phyloP scores from a whole-genome alignment of 2,329 filamentous ascomycete species.

The Rugonectria rugulosa region DNA sequence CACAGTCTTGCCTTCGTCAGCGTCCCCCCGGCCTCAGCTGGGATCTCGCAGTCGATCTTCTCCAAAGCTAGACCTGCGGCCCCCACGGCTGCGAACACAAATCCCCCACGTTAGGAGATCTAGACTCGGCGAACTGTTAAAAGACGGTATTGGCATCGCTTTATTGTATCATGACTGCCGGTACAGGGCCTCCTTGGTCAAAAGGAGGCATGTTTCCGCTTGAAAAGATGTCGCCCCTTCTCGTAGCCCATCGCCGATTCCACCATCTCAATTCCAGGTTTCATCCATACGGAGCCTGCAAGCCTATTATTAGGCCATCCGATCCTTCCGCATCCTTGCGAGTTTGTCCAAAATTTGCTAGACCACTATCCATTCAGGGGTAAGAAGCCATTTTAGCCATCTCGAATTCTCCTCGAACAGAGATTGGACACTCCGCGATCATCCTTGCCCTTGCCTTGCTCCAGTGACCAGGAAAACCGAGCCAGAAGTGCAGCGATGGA shows the following conservation, averaged over 20 bases:
- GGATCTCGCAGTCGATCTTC: slow-evolving; percentile 14
- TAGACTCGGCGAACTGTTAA: not conserved
- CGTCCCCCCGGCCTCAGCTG: slow-evolving; percentile 12
- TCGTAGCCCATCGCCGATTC: not conserved
- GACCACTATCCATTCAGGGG: too few relatives aligned
- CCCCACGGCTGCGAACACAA: slow-evolving; percentile 14
- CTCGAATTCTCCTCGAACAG: not conserved
- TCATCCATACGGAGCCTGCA: too few relatives aligned
- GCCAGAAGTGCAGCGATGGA: too few relatives aligned
- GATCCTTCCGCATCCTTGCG: not conserved
- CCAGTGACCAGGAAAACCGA: slow-evolving; percentile 12
- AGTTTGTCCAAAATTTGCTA: too few relatives aligned
- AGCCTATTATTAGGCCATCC: not conserved
- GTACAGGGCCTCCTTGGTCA: not conserved
- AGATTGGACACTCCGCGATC: not conserved
- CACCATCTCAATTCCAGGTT: not conserved
- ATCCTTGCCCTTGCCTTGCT: slow-evolving; percentile 2
- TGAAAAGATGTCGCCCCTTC: not conserved
- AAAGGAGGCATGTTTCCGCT: slow-evolving; percentile 1
- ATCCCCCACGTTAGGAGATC: slow-evolving; percentile 10
- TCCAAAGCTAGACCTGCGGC: slow-evolving; percentile 4
- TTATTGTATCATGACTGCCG: slow-evolving; percentile 11
- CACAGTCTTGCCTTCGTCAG: not conserved
- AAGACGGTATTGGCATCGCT: not conserved
- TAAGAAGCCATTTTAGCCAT: not conserved